Evolutionary conservation across 352 stramenopile species (phyloP).

Genomic region (Globisporangium irregulare): DNA sequence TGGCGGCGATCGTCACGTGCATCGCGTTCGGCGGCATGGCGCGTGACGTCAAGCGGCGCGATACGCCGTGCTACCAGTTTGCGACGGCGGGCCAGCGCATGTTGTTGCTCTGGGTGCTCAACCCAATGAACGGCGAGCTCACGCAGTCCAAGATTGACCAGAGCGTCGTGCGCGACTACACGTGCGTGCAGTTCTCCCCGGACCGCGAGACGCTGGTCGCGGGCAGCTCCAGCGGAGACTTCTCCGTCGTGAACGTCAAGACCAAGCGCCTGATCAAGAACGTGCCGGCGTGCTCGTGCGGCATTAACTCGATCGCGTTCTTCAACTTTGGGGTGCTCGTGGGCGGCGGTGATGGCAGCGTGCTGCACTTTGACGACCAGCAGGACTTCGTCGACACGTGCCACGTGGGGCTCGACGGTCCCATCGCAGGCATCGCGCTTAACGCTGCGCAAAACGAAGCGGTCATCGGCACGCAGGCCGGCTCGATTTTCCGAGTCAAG

Average conservation of each 20-base stretch:
- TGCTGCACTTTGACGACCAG: conserved; percentile 68
- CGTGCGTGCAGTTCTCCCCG: conserved; percentile 75
- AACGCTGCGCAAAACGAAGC: conserved; percentile 59
- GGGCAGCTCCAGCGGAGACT: conserved; percentile 86
- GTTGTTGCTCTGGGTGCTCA: conserved; percentile 82
- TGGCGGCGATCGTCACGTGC: conserved; percentile 49
- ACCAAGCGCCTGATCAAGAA: conserved; percentile 63
- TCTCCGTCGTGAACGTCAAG: conserved; percentile 79
- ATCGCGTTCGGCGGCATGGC: conserved; percentile 84
- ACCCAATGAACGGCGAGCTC: conserved; percentile 84
- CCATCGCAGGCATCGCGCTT: conserved; percentile 52
- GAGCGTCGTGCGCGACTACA: conserved; percentile 78
- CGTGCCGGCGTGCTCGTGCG: conserved; percentile 77
- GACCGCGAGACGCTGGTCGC: conserved; percentile 82
- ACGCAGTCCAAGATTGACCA: conserved; percentile 67
- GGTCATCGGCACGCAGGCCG: conserved; percentile 73
- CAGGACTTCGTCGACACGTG: conserved; percentile 69
- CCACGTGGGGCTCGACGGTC: conserved; percentile 63
- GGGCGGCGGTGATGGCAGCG: conserved; percentile 83
- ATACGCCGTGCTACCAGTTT: conserved; percentile 89
- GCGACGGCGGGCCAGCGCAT: conserved; percentile 75
- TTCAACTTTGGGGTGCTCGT: conserved; percentile 50
- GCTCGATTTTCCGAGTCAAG: conserved; percentile 72
- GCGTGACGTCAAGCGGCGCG: conserved; percentile 88
- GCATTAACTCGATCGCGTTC: conserved; percentile 63